phyloP scores from a whole-genome alignment of 768 basidiomycete species.

The Lenzites betulinus region DNA sequence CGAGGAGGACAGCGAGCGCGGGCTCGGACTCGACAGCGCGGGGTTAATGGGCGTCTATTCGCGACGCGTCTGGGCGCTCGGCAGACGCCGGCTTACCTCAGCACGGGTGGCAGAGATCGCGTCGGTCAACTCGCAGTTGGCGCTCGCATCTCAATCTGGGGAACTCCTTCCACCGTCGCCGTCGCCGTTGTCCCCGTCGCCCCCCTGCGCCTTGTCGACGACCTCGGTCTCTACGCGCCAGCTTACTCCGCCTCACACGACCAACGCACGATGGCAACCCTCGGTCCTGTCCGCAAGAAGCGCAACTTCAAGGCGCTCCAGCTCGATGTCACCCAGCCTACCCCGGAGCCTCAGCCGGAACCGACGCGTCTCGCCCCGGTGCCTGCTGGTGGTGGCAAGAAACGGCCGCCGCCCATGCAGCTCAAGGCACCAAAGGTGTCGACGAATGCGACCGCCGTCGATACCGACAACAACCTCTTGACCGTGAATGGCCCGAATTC shows the following conservation, averaged over 20 bases:
- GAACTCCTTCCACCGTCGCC: constrained; percentile 11
- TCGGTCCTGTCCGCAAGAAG: constrained; percentile 76
- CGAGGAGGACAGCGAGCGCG: constrained; percentile 2
- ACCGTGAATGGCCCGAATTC: constrained; percentile 54
- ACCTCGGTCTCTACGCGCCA: not conserved
- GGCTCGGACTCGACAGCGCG: not conserved
- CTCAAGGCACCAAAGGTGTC: constrained; percentile 69
- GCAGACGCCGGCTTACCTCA: constrained; percentile 3
- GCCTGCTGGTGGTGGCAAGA: constrained; percentile 52
- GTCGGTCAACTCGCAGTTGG: not conserved
- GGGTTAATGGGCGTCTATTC: not conserved
- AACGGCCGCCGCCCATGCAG: constrained; percentile 81
- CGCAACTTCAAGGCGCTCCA: constrained; percentile 88
- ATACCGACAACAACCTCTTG: constrained; percentile 47
- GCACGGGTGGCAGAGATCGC: not conserved
- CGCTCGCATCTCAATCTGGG: constrained; percentile 12
- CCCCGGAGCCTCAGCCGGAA: constrained; percentile 41
- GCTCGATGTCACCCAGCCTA: constrained; percentile 57
- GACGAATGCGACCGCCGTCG: constrained; percentile 31
- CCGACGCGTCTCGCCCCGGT: constrained; percentile 39
- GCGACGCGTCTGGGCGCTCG: not conserved
- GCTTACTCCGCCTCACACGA: not conserved
- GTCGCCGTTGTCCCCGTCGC: constrained; percentile 8
- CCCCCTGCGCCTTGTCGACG: constrained; percentile 7
- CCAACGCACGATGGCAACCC: constrained; percentile 12